Percentiles rank a stretch among this genome's conserved stretches.
phyloP scores from a whole-genome alignment of 768 basidiomycete species.

The Daedaleopsis sinensis region DNA sequence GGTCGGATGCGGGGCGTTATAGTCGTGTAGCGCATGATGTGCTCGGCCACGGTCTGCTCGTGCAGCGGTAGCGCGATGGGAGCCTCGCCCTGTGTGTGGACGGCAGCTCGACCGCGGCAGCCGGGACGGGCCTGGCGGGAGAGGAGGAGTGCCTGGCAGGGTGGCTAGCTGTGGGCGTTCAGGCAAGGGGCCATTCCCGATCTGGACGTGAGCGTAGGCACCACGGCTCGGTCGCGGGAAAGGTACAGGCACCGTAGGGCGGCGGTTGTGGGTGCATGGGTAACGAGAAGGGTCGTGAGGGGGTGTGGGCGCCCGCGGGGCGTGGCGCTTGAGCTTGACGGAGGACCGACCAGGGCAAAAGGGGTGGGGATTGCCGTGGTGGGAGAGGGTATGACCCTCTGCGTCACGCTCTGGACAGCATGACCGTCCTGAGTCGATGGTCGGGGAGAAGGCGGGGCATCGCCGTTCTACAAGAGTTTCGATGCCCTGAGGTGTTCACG shows the following conservation, averaged over 20 bases:
- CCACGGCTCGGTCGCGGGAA: background rate
- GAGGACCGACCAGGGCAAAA: background rate
- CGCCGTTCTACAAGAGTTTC: slow-evolving; percentile 54
- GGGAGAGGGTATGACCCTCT: no score
- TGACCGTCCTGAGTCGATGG: background rate
- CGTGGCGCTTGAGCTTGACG: background rate
- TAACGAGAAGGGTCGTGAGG: background rate
- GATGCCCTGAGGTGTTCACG: slow-evolving; percentile 77
- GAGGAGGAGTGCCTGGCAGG: background rate
- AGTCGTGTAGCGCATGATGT: background rate
- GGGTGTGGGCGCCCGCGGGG: background rate
- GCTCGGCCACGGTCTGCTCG: background rate
- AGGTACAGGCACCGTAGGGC: slow-evolving; percentile 2
- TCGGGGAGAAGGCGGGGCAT: background rate
- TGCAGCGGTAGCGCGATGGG: background rate
- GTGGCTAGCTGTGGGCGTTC: background rate
- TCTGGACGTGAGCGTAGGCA: background rate
- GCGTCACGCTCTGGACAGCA: no score
- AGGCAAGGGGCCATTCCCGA: background rate
- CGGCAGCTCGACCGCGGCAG: background rate
- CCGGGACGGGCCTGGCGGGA: background rate
- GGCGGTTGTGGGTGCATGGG: slow-evolving; percentile 5
- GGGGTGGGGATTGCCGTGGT: background rate
- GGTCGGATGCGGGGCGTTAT: background rate
- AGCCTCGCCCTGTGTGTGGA: no score